Conservation (phyloP, 2,329 filamentous ascomycete species). For the Colletotrichum acutatum region DNA sequence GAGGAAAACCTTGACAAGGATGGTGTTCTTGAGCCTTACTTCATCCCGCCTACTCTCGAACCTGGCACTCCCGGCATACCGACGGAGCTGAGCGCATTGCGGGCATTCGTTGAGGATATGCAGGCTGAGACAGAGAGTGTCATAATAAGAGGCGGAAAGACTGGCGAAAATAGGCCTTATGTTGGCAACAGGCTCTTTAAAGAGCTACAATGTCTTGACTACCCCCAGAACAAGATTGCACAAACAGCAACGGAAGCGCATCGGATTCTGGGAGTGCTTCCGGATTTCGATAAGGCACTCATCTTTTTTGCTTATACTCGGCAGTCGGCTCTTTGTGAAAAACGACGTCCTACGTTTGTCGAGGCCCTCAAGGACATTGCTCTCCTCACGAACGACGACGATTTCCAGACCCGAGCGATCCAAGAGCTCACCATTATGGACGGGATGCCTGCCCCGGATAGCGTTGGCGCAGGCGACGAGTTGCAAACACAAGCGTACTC, state of each 20-base stretch:
- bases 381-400: slow-evolving; percentile 24
- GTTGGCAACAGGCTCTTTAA: slow-evolving; percentile 19
- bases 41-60: slow-evolving; percentile 47
- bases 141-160: slow-evolving; percentile 42
- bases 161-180: slow-evolving; percentile 5
- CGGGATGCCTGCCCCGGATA: not conserved
- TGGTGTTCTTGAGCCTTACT: slow-evolving; percentile 52
- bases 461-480: slow-evolving; percentile 18
- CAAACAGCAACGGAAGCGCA: slow-evolving; percentile 14
- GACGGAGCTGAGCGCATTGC: slow-evolving; percentile 53
- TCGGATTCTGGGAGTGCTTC: slow-evolving; percentile 31
- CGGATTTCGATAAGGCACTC: slow-evolving; percentile 29
- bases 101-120: slow-evolving; percentile 62
- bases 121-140: slow-evolving; percentile 59
- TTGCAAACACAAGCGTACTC: slow-evolving; percentile 31
- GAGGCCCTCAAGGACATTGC: slow-evolving; percentile 29
- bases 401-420: slow-evolving; percentile 27
- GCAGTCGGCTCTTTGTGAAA: slow-evolving; percentile 26
- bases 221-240: slow-evolving; percentile 15
- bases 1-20: slow-evolving; percentile 52
- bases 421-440: slow-evolving; percentile 32
- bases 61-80: slow-evolving; percentile 41
- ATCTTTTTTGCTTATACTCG: slow-evolving; percentile 31
- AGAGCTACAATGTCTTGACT: slow-evolving; percentile 34
- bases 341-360: slow-evolving; percentile 23